Evolutionary conservation across 2,329 filamentous ascomycete genomes (phyloP).

Genomic region (Paecilomyces sp.): DNA sequence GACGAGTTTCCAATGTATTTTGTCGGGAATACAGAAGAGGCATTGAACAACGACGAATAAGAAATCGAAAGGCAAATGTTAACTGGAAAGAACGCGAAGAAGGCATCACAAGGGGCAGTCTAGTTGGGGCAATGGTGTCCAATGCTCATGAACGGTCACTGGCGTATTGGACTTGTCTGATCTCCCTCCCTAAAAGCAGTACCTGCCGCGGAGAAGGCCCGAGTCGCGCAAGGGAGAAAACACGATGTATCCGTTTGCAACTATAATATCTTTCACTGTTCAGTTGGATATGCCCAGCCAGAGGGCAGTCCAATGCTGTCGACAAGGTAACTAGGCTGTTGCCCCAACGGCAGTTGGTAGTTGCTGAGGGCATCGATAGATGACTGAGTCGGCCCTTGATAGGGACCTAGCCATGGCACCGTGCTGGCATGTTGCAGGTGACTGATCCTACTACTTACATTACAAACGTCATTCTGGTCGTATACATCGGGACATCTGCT

Average conservation of each 20-base stretch:
- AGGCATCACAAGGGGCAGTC: not conserved
- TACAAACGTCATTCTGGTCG: slow-evolving; percentile 12
- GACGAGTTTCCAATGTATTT: not conserved
- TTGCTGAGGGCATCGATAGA: not conserved
- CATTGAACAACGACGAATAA: not conserved
- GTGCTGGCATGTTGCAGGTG: not conserved
- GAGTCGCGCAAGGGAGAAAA: not conserved
- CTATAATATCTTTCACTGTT: not conserved
- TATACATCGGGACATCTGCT: not conserved
- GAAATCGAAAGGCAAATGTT: not conserved
- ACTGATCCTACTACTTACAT: slow-evolving; percentile 15
- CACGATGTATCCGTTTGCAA: not conserved
- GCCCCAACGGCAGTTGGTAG: not conserved
- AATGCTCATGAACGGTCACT: not conserved
- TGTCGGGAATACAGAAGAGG: not conserved
- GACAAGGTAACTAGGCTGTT: not conserved
- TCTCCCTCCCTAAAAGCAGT: not conserved
- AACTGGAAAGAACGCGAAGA: not conserved
- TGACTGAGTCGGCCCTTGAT: not conserved
- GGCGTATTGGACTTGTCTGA: not conserved
- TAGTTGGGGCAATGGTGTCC: not conserved
- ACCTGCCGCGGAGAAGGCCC: not conserved
- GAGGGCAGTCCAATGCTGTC: not conserved
- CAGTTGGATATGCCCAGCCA: not conserved
- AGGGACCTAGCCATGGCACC: not conserved